These are phyloP conservation scores for Blastobotrys illinoisensis DNA, from an alignment of 1,139 yeast genomes.

Conservation along the genomic window DNA sequence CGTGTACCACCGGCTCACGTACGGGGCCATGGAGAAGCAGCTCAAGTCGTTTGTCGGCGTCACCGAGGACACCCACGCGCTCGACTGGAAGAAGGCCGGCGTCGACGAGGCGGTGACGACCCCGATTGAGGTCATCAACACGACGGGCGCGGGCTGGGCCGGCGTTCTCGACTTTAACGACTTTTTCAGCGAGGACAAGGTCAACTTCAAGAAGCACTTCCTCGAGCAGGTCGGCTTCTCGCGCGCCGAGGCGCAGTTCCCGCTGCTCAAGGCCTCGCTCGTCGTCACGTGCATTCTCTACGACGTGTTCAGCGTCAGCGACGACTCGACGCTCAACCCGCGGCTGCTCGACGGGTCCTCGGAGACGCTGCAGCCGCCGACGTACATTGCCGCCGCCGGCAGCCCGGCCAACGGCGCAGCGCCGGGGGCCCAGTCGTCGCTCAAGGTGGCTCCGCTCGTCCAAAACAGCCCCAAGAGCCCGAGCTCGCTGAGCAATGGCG, in stretches of 20 bases:
- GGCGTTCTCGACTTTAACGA: constrained; percentile 32
- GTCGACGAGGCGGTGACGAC: constrained; percentile 17
- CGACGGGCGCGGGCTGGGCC: constrained; percentile 23
- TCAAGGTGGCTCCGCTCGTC: not conserved
- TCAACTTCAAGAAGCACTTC: constrained; percentile 25
- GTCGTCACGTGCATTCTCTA: constrained; percentile 30
- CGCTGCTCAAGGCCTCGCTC: constrained; percentile 33
- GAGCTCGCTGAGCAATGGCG: not conserved
- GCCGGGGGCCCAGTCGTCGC: not conserved
- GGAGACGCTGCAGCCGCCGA: constrained; percentile 23
- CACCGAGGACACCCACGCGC: constrained; percentile 16
- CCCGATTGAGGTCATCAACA: constrained; percentile 25
- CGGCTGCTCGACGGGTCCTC: constrained; percentile 16
- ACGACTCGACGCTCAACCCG: constrained; percentile 2
- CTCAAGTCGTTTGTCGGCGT: constrained; percentile 24
- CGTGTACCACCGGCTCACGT: constrained; percentile 19
- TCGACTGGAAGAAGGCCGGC: constrained; percentile 29
- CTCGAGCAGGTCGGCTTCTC: constrained; percentile 29
- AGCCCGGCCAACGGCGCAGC: not conserved
- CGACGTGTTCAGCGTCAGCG: constrained; percentile 33
- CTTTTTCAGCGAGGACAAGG: constrained; percentile 24
- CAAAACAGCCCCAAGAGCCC: not conserved
- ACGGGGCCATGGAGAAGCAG: constrained; percentile 20
- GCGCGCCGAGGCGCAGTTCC: constrained; percentile 30
- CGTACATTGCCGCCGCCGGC: constrained; percentile 12